Evolutionary conservation across 495 filamentous ascomycete genomes (phyloP).

Genomic region (Neurospora tetrasperma): DNA sequence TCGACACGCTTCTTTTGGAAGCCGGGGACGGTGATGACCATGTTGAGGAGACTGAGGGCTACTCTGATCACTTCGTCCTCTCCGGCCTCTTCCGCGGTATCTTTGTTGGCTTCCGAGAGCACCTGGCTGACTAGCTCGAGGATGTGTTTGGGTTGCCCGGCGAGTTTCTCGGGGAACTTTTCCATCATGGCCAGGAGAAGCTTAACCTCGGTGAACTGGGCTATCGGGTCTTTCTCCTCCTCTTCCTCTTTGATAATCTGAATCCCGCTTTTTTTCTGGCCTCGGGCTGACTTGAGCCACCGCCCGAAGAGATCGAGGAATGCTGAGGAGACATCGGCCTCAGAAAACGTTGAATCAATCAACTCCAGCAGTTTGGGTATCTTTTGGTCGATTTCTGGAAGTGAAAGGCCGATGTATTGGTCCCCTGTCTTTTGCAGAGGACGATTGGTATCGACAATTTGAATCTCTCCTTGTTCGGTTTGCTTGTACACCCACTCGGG

Average conservation of each 20-base stretch:
- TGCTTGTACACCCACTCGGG: slow-evolving; percentile 29
- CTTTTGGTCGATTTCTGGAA: slow-evolving; percentile 36
- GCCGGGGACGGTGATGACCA: slow-evolving; percentile 52
- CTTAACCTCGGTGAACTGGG: slow-evolving; percentile 49
- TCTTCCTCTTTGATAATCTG: slow-evolving; percentile 23
- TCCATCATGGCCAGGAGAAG: slow-evolving; percentile 58
- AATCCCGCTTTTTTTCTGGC: slow-evolving; percentile 3
- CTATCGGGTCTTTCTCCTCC: slow-evolving; percentile 30
- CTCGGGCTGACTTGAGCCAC: slow-evolving; percentile 42
- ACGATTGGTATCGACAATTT: slow-evolving; percentile 17
- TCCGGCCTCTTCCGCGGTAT: slow-evolving; percentile 1
- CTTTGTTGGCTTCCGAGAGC: slow-evolving; percentile 25
- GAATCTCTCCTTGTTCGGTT: slow-evolving; percentile 15
- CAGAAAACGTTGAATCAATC: slow-evolving; percentile 40
- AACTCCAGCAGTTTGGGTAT: slow-evolving; percentile 45
- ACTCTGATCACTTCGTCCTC: slow-evolving; percentile 46
- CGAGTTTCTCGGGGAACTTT: slow-evolving; percentile 56
- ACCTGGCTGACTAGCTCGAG: slow-evolving; percentile 52
- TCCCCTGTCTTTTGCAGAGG: neutral
- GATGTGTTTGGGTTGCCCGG: slow-evolving; percentile 50
- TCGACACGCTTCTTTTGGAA: slow-evolving; percentile 44
- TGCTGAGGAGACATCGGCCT: slow-evolving; percentile 48
- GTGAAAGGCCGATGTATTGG: neutral
- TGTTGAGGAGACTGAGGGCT: slow-evolving; percentile 57
- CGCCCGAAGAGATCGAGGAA: slow-evolving; percentile 54